These are phyloP conservation scores for Kuraishia capsulata DNA, from an alignment of 805 yeast genomes.

Conservation along the genomic window DNA sequence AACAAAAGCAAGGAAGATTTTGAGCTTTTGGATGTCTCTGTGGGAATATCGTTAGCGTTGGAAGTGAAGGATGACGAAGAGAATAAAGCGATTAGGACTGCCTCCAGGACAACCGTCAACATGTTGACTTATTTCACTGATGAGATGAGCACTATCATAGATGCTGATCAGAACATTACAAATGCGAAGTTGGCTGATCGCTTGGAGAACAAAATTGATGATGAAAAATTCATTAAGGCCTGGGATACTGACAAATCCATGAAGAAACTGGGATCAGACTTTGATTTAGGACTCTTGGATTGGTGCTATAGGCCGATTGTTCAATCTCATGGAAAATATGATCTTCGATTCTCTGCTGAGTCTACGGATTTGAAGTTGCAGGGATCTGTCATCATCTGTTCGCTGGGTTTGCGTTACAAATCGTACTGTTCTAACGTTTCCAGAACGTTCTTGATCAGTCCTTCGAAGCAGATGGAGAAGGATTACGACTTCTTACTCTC, in stretches of 20 bases:
- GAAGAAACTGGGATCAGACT: conserved; percentile 55
- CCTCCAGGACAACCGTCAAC: conserved; percentile 69
- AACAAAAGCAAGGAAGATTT: conserved; percentile 27
- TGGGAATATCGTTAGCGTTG: conserved; percentile 45
- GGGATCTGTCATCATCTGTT: conserved; percentile 71
- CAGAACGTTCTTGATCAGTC: conserved; percentile 85
- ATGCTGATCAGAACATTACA: conserved; percentile 72
- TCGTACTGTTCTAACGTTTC: conserved; percentile 84
- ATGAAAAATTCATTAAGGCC: conserved; percentile 52
- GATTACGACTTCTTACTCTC: conserved; percentile 70
- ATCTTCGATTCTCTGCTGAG: conserved; percentile 74
- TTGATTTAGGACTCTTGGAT: conserved; percentile 70
- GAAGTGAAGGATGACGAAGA: conserved; percentile 79
- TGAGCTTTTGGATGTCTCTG: conserved; percentile 42
- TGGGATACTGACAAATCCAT: conserved; percentile 35
- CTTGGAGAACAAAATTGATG: conserved; percentile 77
- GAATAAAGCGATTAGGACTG: conserved; percentile 50
- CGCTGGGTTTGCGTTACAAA: conserved; percentile 80
- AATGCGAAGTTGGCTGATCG: conserved; percentile 66
- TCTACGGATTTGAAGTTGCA: conserved; percentile 60
- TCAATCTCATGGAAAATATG: conserved; percentile 82
- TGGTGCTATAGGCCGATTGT: conserved; percentile 93
- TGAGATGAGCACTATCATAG: conserved; percentile 80
- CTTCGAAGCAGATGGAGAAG: conserved; percentile 66
- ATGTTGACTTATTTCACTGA: conserved; percentile 79